phyloP scores from a whole-genome alignment of 495 filamentous ascomycete species.

The Xeromyces bisporus region DNA sequence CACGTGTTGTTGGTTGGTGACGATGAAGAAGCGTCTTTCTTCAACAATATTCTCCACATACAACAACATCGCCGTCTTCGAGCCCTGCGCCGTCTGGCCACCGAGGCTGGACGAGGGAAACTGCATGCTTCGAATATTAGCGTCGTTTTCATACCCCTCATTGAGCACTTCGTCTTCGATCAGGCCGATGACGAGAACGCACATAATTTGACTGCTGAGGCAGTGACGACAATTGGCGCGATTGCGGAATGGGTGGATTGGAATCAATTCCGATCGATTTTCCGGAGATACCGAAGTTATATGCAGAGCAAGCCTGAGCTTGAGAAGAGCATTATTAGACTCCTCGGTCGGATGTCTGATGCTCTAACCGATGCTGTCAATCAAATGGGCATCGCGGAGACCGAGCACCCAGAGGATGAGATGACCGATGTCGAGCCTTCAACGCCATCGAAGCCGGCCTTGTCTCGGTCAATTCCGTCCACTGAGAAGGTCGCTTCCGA shows the following conservation, averaged over 20 bases:
- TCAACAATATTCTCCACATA: conserved; percentile 79
- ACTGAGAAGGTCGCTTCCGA: conserved; percentile 56
- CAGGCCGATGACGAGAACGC: conserved; percentile 56
- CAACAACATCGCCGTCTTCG: conserved; percentile 76
- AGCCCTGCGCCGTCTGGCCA: conserved; percentile 60
- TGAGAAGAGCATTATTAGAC: conserved; percentile 69
- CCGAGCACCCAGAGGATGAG: conserved; percentile 23
- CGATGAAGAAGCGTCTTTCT: conserved; percentile 85
- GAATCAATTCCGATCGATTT: conserved; percentile 72
- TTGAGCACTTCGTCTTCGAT: conserved; percentile 88
- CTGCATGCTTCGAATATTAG: conserved; percentile 60
- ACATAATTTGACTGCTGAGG: conserved; percentile 70
- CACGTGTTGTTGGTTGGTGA: conserved; percentile 50
- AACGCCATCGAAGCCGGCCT: conserved; percentile 20
- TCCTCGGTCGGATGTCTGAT: conserved; percentile 68
- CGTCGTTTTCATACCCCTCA: conserved; percentile 74
- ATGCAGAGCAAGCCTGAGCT: conserved; percentile 64
- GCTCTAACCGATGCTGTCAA: conserved; percentile 40
- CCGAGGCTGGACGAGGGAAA: conserved; percentile 40
- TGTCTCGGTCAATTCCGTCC: conserved; percentile 51
- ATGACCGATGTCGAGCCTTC: conserved; percentile 15
- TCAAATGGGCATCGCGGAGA: conserved; percentile 13
- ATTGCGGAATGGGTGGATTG: conserved; percentile 67
- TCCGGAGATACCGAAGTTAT: conserved; percentile 64
- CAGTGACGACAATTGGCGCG: conserved; percentile 54